Base-by-base conservation (phyloP, 805 yeast genomes). In the Saccharomycopsis schoenii region DNA sequence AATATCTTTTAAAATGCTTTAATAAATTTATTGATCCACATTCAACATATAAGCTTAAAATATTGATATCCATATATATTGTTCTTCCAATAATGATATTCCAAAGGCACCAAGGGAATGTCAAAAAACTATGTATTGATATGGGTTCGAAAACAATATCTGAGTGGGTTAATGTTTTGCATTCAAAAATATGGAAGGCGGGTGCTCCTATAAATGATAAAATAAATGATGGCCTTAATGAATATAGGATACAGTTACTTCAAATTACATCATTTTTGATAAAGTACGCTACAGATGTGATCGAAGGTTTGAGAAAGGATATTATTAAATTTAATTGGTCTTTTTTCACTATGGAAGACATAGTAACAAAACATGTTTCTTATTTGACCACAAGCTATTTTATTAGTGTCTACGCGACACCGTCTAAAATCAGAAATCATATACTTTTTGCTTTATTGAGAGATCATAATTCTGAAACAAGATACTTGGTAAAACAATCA, bases 301-400 rank as follows among this genome's bases (percentile, higher is more conserved):
- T 89, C 34, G 74, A 80, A 8, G 86, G 83, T 15, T 79, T 82
- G 64, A 79, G 89, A 51, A 93, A 91, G 69, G 96, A 92, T 66
- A 83, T 96, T 54, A 89, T 94, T 71, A 90, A 89, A 70, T 94
- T 91, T 74, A 88, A 91, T 66, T 94, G 99, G 99, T 88, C 89
- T 66, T 88, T 85, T 68, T 86, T 94, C 68, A 89, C 90, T 66
- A 74, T 92, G 34, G 97, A 92, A 64, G 99, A 94, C 69, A 80
- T 85, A 58, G 81, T 91, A 58, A 84, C 96, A 29, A 94, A 94
- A 69, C 97, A 91, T 66, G 89, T 94, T 3, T 97, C 98, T 0
- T 92, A 92, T 70, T 89, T 91, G 40, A 83, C 93, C 0, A 91
- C 96, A 1, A 82, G 96, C 0, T 83, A 84, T 69, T 94, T 93